phyloP scores from a whole-genome alignment of 2,329 filamentous ascomycete species.

The Bipolaris sorokiniana region DNA sequence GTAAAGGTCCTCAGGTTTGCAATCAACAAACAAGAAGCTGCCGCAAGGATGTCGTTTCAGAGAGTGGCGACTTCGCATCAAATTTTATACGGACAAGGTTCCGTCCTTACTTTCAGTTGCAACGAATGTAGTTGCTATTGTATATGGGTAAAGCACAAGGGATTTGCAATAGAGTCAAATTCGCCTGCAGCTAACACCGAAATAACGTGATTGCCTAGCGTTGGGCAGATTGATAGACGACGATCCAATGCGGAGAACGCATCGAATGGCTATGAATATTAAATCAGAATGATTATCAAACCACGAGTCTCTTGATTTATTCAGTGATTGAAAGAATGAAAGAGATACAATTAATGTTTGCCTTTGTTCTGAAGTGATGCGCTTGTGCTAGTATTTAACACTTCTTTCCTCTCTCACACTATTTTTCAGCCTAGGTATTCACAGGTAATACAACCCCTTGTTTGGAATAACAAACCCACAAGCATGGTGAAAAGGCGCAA shows the following conservation, averaged over 20 bases:
- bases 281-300: neutral
- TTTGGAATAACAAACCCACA: too few species aligned
- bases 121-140: neutral
- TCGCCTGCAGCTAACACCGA: neutral
- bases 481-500: conserved; percentile 1
- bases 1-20: neutral
- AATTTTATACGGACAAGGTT: neutral
- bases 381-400: neutral
- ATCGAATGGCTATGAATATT: neutral
- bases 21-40: neutral
- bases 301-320: neutral
- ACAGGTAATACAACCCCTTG: neutral
- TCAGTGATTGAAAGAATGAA: conserved; percentile 1
- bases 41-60: neutral
- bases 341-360: neutral
- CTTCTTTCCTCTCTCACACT: neutral
- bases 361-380: neutral
- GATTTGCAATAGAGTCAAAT: neutral
- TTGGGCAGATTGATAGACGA: neutral
- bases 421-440: neutral
- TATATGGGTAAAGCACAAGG: neutral
- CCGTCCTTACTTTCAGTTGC: neutral
- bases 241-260: neutral
- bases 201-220: neutral
- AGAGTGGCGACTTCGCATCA: neutral